Evolutionary conservation across 169 alveolate genomes (phyloP), one percentile per base, ranked within the genome.

Genomic region (Babesia ovis): DNA sequence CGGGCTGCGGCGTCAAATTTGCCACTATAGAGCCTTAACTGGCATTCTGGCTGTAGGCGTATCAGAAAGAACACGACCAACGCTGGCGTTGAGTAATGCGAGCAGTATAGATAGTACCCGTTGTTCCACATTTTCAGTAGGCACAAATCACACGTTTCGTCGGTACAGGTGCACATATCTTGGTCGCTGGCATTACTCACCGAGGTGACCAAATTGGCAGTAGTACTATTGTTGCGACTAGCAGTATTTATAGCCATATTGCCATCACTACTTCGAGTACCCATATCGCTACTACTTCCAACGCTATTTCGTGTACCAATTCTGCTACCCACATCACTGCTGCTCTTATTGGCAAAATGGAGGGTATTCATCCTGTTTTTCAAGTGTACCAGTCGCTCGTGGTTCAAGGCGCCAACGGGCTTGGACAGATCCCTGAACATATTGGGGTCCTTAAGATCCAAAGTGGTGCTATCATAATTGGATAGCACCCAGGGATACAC

Each of bases 51-150:
- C 73, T 92, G 80, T 45, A 92, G 64, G 53, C 99, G 85, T 23
- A 97, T 94, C 39, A 96, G 89, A 90, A 95, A 97, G 62, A 96
- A 96, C 14, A 97, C 96, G 29, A 96, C 97, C 84, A 95, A 92
- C 14, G 99, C 99, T 20, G 98, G 98, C 0, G 99, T 95, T 41
- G 98, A 94, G 85, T 97, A 97, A 82, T 96, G 99, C 1, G 98
- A 95, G 61, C 99, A 98, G 85, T 96, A 96, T 23, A 96, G 89
- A 85, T 93, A 97, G 77, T 91, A 94, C 16, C 93, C 92, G 70
- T 50, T 53, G 67, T 58, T 55, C 70, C 83, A 79, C 43, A 67
- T 25, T 45, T 48, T 53, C 70, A 32, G 58, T 80, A 61, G 55
- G 69, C 89, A 77, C 39, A 9, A 48, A 42, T 83, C 73, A 34